phyloP scores from a whole-genome alignment of 2,329 filamentous ascomycete genomes.

The Chrysoporthe puriensis region DNA sequence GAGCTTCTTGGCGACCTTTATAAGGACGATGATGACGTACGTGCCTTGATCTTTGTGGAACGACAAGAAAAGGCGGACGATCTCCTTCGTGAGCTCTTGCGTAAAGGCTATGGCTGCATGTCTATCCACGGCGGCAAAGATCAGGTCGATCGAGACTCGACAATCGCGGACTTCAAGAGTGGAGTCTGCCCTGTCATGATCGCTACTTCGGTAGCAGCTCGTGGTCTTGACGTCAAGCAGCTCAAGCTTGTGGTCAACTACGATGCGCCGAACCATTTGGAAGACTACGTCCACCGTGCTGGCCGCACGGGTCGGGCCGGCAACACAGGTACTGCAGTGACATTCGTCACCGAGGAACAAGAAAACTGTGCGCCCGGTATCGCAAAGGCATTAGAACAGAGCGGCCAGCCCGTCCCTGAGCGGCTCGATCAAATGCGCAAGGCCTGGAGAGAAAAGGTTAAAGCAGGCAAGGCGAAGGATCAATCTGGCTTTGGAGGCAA shows the following conservation, averaged over 20 bases:
- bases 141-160: slow-evolving; percentile 89
- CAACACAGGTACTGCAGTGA: slow-evolving; percentile 92
- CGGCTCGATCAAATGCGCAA: slow-evolving; percentile 67
- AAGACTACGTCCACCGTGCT: slow-evolving; percentile 95
- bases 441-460: slow-evolving; percentile 86
- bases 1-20: slow-evolving; percentile 88
- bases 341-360: slow-evolving; percentile 89
- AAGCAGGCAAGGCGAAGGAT: slow-evolving; percentile 87
- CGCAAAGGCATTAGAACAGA: slow-evolving; percentile 89
- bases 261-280: slow-evolving; percentile 89
- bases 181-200: slow-evolving; percentile 88
- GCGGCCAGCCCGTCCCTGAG: slow-evolving; percentile 81
- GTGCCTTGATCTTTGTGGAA: slow-evolving; percentile 89
- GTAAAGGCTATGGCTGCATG: slow-evolving; percentile 87
- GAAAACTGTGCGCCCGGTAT: slow-evolving; percentile 89
- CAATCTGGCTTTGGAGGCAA: slow-evolving; percentile 93
- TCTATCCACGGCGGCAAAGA: slow-evolving; percentile 94
- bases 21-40: slow-evolving; percentile 83
- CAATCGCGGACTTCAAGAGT: slow-evolving; percentile 90
- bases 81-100: slow-evolving; percentile 75
- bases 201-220: slow-evolving; percentile 92
- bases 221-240: slow-evolving; percentile 94
- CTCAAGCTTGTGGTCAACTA: slow-evolving; percentile 96
- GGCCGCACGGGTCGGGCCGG: slow-evolving; percentile 93
- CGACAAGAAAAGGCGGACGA: slow-evolving; percentile 88